Evolutionary conservation across 345 rosid genomes (phyloP).

Genomic region (Mallotus nudiflorus): DNA sequence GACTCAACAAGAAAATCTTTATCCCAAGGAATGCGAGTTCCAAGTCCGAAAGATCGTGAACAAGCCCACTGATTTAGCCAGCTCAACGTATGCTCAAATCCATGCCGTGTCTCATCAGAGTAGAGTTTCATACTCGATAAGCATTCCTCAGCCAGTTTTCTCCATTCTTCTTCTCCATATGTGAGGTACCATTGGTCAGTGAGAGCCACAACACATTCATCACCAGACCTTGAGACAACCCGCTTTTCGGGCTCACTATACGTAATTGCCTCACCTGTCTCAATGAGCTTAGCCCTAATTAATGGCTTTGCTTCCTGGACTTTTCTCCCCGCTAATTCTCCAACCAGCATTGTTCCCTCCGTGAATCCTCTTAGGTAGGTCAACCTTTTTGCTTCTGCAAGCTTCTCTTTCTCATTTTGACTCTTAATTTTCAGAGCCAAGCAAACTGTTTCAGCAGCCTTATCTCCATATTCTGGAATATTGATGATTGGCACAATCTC

Average conservation of each 20-base stretch:
- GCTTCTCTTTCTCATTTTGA: slow-evolving; percentile 93
- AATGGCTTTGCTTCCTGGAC: slow-evolving; percentile 84
- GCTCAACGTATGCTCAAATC: slow-evolving; percentile 86
- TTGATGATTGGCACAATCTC: slow-evolving; percentile 74
- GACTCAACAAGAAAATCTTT: slow-evolving; percentile 88
- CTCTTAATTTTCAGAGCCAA: slow-evolving; percentile 75
- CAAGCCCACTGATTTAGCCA: slow-evolving; percentile 99
- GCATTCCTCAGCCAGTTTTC: slow-evolving; percentile 72
- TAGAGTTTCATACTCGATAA: slow-evolving; percentile 73
- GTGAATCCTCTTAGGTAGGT: slow-evolving; percentile 87
- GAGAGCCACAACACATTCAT: slow-evolving; percentile 97
- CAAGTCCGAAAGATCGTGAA: slow-evolving; percentile 98
- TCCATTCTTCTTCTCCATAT: slow-evolving; percentile 88
- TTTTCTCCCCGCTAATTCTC: slow-evolving; percentile 66
- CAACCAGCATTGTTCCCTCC: slow-evolving; percentile 79
- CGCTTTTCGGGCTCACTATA: slow-evolving; percentile 95
- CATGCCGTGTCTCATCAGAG: slow-evolving; percentile 79
- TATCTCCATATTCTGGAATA: slow-evolving; percentile 85
- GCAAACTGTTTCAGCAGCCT: slow-evolving; percentile 87
- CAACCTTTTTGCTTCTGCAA: slow-evolving; percentile 85
- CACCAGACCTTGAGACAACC: slow-evolving; percentile 94
- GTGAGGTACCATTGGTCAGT: slow-evolving; percentile 98
- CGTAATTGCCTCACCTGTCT: slow-evolving; percentile 68
- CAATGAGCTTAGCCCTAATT: slow-evolving; percentile 63
- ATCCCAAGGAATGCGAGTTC: slow-evolving; percentile 96